Percentiles rank a stretch among this genome's conserved stretches.
phyloP scores from a whole-genome alignment of 2,329 filamentous ascomycete species.

The Didymella arachidicola region DNA sequence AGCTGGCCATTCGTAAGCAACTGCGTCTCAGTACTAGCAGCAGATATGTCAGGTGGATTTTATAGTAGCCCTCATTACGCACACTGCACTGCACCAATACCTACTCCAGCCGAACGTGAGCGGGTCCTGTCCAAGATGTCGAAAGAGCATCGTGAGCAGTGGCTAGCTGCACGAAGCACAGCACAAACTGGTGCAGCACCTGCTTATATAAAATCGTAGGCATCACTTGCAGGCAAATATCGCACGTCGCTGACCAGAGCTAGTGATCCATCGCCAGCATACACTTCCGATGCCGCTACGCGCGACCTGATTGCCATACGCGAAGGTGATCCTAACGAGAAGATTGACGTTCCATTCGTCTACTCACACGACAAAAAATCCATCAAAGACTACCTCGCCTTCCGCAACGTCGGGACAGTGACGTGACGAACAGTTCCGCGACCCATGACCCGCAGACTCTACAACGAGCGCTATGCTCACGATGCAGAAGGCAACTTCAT shows the following conservation, averaged over 20 bases:
- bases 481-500: slow-evolving; percentile 40
- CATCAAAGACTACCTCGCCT: slow-evolving; percentile 18
- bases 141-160: neutral
- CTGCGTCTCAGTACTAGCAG: neutral
- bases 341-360: slow-evolving; percentile 21
- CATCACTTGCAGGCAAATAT: neutral
- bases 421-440: slow-evolving; percentile 35
- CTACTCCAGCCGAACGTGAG: neutral
- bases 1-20: too few species aligned
- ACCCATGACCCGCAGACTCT: slow-evolving; percentile 39
- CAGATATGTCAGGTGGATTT: neutral
- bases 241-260: neutral
- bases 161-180: neutral
- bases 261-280: slow-evolving; percentile 9
- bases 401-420: slow-evolving; percentile 23
- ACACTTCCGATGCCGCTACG: slow-evolving; percentile 12
- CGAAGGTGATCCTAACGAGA: slow-evolving; percentile 17
- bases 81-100: neutral
- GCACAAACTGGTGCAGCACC: neutral
- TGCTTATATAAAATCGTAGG: slow-evolving; percentile 10
- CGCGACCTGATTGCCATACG: slow-evolving; percentile 8
- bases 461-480: slow-evolving; percentile 41
- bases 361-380: slow-evolving; percentile 29
- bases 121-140: neutral
- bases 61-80: neutral